Base-by-base conservation (phyloP, 805 yeast species). In the Diddensiella caesifluorescens region DNA sequence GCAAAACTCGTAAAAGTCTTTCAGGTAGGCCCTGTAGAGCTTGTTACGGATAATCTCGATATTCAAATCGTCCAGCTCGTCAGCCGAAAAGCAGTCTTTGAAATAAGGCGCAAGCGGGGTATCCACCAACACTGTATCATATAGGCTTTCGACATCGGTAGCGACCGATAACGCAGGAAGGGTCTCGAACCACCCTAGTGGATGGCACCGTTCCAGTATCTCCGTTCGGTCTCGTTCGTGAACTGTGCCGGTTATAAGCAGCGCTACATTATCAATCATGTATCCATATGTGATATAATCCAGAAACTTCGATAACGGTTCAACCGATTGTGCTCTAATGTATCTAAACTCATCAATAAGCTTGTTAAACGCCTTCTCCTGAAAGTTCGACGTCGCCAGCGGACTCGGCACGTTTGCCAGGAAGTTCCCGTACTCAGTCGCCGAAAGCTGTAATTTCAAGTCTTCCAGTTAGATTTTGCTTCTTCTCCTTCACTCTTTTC, bases 61-160 rank as follows among this genome's bases (percentile, higher is more conserved):
- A 67, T 94, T 92, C 60, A 90, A 71, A 63, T 92, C 99, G 57
- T 89, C 96, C 61, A 92, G 73, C 64, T 88, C 95, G 52, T 85
- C 88, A 4, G 74, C 74, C 10, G 84, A 72, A 46, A 92, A 71
- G 62, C 95, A 86, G 59, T 83, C 86, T 60, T 86, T 82, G 71
- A 92, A 92, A 66, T 89, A 92, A 30, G 96, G 95, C 1, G 98
- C 97, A 60, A 92, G 74, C 4, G 99, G 99, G 4, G 98, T 92
- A 65, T 92, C 99, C 42, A 92, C 82, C 45, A 92, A 70, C 10
- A 92, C 98, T 1, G 94, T 84, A 56, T 83, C 83, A 67, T 90
- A 92, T 55, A 92, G 73, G n/a, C 92, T 79, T 55, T 88, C 95
- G 44, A 90, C 78, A 63, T 90, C 97, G 2, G 96, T 87, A 36